These are phyloP conservation scores for Amanita polypyramis DNA, from an alignment of 768 basidiomycete genomes.

Conservation along the genomic window DNA sequence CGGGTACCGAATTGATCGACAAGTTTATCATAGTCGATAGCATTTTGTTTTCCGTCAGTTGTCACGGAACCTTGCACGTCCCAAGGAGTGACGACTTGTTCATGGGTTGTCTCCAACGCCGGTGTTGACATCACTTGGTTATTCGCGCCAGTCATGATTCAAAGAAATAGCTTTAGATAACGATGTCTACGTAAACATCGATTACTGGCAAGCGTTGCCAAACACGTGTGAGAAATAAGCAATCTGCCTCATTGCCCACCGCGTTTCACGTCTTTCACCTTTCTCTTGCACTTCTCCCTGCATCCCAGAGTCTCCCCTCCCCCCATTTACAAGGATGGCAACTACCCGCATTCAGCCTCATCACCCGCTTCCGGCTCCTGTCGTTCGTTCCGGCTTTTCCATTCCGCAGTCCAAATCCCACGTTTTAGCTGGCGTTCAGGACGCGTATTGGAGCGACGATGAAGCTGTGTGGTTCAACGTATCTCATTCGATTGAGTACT, in stretches of 20 bases:
- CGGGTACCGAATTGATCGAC: constrained; percentile 90
- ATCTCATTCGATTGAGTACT: background rate
- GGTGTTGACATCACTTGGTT: constrained; percentile 1
- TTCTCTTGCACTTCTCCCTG: constrained; percentile 11
- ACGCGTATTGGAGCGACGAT: constrained; percentile 96
- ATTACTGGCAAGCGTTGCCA: constrained; percentile 14
- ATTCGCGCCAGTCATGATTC: constrained; percentile 2
- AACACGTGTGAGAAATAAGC: constrained; percentile 21
- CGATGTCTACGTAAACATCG: background rate
- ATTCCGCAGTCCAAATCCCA: constrained; percentile 74
- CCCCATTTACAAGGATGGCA: constrained; percentile 30
- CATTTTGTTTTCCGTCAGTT: constrained; percentile 80
- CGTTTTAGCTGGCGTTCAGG: constrained; percentile 83
- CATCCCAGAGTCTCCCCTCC: constrained; percentile 6
- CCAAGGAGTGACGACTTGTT: constrained; percentile 93
- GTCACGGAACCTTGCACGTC: constrained; percentile 90
- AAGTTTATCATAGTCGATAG: constrained; percentile 95
- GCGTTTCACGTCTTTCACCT: constrained; percentile 16
- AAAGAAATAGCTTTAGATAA: background rate
- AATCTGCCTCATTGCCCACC: constrained; percentile 16
- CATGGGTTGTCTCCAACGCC: constrained; percentile 16
- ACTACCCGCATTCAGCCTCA: constrained; percentile 47
- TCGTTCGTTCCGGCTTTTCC: constrained; percentile 59
- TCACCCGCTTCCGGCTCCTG: constrained; percentile 63
- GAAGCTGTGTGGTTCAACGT: constrained; percentile 49